Conservation (phyloP, 2,329 filamentous ascomycete genomes). For the Curvularia verruculosa region DNA sequence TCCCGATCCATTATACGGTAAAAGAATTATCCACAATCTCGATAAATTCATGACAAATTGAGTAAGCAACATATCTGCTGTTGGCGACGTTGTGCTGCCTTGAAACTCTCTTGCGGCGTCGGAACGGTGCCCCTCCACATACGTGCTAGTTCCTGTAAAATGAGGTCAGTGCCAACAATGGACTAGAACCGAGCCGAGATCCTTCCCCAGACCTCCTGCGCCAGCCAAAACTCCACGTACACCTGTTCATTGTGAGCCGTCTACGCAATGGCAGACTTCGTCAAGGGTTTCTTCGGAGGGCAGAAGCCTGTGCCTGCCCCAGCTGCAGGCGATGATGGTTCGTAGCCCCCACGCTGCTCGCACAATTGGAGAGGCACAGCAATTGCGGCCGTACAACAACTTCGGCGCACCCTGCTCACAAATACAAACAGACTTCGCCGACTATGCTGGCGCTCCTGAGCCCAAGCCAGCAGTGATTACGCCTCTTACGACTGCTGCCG, state of each 20-base stretch:
- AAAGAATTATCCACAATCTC: background rate
- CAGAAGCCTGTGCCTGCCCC: conserved; percentile 64
- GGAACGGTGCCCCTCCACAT: conserved; percentile 29
- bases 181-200: conserved; percentile 26
- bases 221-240: conserved; percentile 26
- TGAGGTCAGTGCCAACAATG: conserved; percentile 32
- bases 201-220: conserved; percentile 23
- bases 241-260: conserved; percentile 30
- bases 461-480: conserved; percentile 61
- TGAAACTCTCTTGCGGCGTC: conserved; percentile 9
- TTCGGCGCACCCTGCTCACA: conserved; percentile 7
- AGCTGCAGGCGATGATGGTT: conserved; percentile 68
- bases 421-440: conserved; percentile 81
- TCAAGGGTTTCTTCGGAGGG: conserved; percentile 74
- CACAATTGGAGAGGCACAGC: conserved; percentile 20
- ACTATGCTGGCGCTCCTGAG: conserved; percentile 82
- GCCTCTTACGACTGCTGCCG: conserved; percentile 50
- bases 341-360: conserved; percentile 37
- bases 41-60: too few relatives aligned
- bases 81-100: background rate
- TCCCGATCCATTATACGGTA: background rate
- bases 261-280: conserved; percentile 56
- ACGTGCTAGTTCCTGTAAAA: conserved; percentile 35
- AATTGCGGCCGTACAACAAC: background rate
- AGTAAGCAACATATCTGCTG: background rate